Evolutionary conservation across 176 grass and related monocot genomes (phyloP).

Genomic region (Oryza rufipogon): DNA sequence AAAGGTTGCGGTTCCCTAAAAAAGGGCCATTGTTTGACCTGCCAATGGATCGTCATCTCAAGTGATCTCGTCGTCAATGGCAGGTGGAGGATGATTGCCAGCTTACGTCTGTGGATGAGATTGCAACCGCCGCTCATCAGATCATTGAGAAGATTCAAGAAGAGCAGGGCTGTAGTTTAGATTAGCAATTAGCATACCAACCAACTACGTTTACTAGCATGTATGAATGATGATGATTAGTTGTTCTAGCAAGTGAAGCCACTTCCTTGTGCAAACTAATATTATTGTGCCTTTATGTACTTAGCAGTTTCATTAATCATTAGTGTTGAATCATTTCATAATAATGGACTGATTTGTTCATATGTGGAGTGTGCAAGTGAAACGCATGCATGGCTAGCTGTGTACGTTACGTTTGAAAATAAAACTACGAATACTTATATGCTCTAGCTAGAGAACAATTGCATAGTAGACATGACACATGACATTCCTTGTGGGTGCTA

Average conservation of each 20-base stretch:
- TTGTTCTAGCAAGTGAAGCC: conserved; percentile 30
- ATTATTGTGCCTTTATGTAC: conserved; percentile 38
- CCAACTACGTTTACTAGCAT: neutral
- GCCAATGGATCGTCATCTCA: neutral
- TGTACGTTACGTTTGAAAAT: neutral
- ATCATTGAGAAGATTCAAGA: conserved; percentile 68
- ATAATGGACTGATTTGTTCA: conserved; percentile 13
- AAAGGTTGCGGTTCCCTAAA: conserved; percentile 16
- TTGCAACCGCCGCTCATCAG: conserved; percentile 64
- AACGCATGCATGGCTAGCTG: neutral
- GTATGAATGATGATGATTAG: neutral
- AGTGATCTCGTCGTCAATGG: neutral
- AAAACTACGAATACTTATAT: neutral
- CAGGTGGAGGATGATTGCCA: conserved; percentile 85
- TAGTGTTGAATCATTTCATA: conserved; percentile 6
- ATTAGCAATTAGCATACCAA: neutral
- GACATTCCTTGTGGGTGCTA: conserved; percentile 46
- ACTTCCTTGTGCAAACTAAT: conserved; percentile 45
- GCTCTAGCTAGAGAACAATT: conserved; percentile 32
- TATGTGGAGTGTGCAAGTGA: neutral
- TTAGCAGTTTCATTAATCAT: neutral
- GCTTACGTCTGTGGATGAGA: conserved; percentile 73
- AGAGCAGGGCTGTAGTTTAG: conserved; percentile 50
- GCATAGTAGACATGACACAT: conserved; percentile 34
- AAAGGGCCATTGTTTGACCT: neutral